Evolutionary conservation across 805 yeast genomes (phyloP).

Genomic region (Komagataella pseudopastoris): DNA sequence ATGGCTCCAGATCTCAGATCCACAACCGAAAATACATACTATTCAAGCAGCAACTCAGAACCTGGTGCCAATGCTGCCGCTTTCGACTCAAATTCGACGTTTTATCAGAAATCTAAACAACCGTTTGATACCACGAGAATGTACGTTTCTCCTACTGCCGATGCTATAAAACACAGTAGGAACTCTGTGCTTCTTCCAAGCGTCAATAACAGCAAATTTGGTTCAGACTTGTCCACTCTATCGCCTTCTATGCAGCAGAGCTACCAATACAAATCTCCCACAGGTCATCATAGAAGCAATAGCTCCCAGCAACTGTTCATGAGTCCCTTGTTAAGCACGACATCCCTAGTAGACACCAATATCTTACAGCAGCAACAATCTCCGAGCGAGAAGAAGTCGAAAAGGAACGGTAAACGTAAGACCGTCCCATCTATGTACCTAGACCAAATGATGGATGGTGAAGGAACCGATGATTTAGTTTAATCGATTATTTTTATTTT

Average conservation of each 20-base stretch:
- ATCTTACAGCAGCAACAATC: neutral
- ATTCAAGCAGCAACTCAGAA: neutral
- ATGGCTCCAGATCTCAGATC: neutral
- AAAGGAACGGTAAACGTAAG: constrained; percentile 4
- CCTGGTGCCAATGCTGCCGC: neutral
- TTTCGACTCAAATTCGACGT: neutral
- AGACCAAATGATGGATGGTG: constrained; percentile 32
- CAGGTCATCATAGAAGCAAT: neutral
- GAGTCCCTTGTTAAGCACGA: neutral
- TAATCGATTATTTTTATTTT: neutral
- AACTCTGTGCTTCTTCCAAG: neutral
- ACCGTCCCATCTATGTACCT: constrained; percentile 34
- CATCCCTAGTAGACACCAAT: neutral
- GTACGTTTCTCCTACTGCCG: constrained; percentile 75
- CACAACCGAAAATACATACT: neutral
- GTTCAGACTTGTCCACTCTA: neutral
- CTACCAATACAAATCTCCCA: neutral
- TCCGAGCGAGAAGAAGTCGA: neutral
- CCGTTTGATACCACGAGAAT: constrained; percentile 26
- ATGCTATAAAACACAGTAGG: constrained; percentile 28
- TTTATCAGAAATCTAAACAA: neutral
- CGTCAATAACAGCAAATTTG: neutral
- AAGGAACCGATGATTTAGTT: neutral
- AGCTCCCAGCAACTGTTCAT: neutral
- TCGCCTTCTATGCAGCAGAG: neutral